Evolutionary conservation across 495 filamentous ascomycete species (phyloP).

Genomic region (Aspergillus nidulans): DNA sequence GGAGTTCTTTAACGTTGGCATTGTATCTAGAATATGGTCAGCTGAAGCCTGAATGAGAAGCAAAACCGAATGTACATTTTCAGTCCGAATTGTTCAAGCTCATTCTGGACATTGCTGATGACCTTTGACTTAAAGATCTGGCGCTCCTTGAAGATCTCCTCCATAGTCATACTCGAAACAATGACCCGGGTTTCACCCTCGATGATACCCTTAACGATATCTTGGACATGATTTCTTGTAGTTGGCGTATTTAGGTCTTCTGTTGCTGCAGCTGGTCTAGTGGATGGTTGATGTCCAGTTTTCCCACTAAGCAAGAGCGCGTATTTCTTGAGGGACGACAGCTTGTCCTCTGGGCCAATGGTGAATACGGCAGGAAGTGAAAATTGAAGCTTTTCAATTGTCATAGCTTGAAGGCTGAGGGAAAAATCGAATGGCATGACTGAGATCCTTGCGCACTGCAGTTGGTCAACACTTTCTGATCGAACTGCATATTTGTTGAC

Average conservation of each 20-base stretch:
- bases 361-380: constrained; percentile 79
- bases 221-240: constrained; percentile 64
- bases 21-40: constrained; percentile 52
- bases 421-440: constrained; percentile 75
- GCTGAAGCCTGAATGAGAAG: not conserved
- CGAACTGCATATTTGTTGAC: constrained; percentile 7
- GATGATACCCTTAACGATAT: constrained; percentile 85
- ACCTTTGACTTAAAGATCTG: constrained; percentile 74
- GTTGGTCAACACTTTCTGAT: constrained; percentile 2
- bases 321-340: constrained; percentile 66
- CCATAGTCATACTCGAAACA: constrained; percentile 79
- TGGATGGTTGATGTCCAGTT: constrained; percentile 5
- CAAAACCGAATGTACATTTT: constrained; percentile 41
- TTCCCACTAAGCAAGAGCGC: constrained; percentile 65
- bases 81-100: constrained; percentile 69
- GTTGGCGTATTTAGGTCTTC: constrained; percentile 17
- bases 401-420: constrained; percentile 78
- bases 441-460: constrained; percentile 41
- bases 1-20: constrained; percentile 77
- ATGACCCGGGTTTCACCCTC: constrained; percentile 78
- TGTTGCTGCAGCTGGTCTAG: constrained; percentile 24
- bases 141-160: constrained; percentile 79
- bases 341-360: constrained; percentile 67
- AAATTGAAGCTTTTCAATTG: constrained; percentile 76
- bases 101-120: constrained; percentile 70